phyloP scores from a whole-genome alignment of 2,329 filamentous ascomycete species.

The Neonectria ditissima region DNA sequence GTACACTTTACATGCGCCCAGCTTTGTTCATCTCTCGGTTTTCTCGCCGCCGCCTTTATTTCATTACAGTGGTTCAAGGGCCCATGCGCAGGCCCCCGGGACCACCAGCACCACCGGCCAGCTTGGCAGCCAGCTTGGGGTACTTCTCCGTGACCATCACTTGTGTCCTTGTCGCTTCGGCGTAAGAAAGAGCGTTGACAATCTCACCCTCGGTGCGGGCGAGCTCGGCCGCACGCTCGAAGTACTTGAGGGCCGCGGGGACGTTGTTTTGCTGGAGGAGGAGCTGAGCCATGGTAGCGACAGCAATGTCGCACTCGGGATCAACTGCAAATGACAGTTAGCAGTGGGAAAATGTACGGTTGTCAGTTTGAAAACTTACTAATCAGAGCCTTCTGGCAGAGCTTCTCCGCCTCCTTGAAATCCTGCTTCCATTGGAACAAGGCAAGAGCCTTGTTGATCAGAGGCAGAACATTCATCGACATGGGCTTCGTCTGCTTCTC shows the following conservation, averaged over 20 bases:
- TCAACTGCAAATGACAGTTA: constrained; percentile 74
- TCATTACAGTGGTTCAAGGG: constrained; percentile 44
- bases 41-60: constrained; percentile 34
- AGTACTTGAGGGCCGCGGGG: constrained; percentile 93
- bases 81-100: constrained; percentile 54
- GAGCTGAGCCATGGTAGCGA: constrained; percentile 98
- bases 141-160: constrained; percentile 92
- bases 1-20: constrained; percentile 45
- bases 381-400: constrained; percentile 97
- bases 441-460: constrained; percentile 98
- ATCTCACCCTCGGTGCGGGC: constrained; percentile 95
- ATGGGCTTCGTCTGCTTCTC: constrained; percentile 94
- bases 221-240: constrained; percentile 94
- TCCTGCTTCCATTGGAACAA: constrained; percentile 99
- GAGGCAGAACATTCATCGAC: constrained; percentile 95
- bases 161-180: constrained; percentile 95
- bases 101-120: constrained; percentile 57
- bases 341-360: constrained; percentile 34
- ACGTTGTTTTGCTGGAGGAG: constrained; percentile 98
- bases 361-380: constrained; percentile 71
- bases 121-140: constrained; percentile 79
- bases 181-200: constrained; percentile 95
- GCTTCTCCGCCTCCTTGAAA: constrained; percentile 91
- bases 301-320: constrained; percentile 97
- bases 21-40: constrained; percentile 19